phyloP scores from a whole-genome alignment of 2,329 filamentous ascomycete species.

The Elsinoe necatrix region DNA sequence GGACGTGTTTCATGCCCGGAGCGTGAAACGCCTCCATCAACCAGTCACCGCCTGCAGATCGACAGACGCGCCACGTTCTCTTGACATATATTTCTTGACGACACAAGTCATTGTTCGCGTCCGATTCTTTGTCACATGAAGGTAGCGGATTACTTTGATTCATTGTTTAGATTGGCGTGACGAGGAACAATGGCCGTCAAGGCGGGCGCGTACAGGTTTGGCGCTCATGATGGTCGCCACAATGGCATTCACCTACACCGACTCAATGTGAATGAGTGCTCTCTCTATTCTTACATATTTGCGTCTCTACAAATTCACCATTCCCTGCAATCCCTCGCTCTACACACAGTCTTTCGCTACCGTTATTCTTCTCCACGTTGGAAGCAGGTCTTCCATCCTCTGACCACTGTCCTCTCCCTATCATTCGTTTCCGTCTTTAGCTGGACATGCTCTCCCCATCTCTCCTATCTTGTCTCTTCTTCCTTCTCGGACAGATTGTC shows the following conservation, averaged over 20 bases:
- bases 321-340: neutral
- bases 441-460: constrained; percentile 14
- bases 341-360: neutral
- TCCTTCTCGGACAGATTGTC: neutral
- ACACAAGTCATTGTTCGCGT: neutral
- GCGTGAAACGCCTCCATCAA: constrained; percentile 6
- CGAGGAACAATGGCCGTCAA: neutral
- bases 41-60: neutral
- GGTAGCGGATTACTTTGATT: neutral
- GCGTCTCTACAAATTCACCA: neutral
- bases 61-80: neutral
- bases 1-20: neutral
- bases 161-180: neutral
- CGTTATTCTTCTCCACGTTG: neutral
- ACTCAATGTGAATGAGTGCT: neutral
- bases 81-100: neutral
- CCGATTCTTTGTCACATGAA: neutral
- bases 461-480: constrained; percentile 7
- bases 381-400: neutral
- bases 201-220: constrained; percentile 5
- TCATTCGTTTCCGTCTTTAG: neutral
- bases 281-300: neutral
- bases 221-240: neutral
- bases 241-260: neutral
- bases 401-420: neutral